phyloP scores from a whole-genome alignment of 345 rosid genomes.

The Luvunga scandens region DNA sequence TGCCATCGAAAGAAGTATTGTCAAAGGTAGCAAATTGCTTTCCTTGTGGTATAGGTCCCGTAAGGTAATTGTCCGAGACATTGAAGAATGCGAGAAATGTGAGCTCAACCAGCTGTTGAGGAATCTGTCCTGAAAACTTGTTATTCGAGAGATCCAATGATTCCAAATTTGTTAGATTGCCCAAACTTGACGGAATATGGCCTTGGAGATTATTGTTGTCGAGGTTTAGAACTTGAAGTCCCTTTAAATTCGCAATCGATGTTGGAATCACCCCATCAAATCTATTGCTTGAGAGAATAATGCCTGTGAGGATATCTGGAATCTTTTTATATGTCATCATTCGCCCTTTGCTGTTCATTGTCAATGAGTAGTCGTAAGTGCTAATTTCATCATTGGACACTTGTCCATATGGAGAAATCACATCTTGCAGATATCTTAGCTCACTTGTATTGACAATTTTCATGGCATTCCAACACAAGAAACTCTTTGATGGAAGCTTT shows the following conservation, averaged over 20 bases:
- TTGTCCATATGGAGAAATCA: too few species aligned
- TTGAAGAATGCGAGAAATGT: neutral
- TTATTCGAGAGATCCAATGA: neutral
- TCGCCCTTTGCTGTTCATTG: neutral
- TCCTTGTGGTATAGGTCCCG: neutral
- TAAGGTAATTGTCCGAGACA: too few species aligned
- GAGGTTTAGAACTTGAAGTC: neutral
- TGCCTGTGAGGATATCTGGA: neutral
- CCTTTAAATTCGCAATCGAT: neutral
- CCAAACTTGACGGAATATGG: neutral
- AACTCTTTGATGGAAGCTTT: constrained; percentile 8
- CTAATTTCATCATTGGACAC: too few species aligned
- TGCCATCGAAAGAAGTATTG: neutral
- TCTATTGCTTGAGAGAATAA: neutral
- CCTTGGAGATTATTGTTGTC: neutral
- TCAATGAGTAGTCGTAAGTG: neutral
- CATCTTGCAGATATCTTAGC: neutral
- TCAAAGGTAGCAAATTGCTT: neutral
- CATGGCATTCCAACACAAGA: constrained; percentile 4
- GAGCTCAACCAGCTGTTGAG: neutral
- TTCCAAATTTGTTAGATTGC: neutral
- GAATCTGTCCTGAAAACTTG: neutral
- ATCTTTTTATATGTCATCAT: neutral
- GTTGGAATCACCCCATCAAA: neutral
- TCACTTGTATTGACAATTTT: neutral